These are phyloP conservation scores for Candida mattraensis DNA, from an alignment of 805 yeast species.

Conservation along the genomic window DNA sequence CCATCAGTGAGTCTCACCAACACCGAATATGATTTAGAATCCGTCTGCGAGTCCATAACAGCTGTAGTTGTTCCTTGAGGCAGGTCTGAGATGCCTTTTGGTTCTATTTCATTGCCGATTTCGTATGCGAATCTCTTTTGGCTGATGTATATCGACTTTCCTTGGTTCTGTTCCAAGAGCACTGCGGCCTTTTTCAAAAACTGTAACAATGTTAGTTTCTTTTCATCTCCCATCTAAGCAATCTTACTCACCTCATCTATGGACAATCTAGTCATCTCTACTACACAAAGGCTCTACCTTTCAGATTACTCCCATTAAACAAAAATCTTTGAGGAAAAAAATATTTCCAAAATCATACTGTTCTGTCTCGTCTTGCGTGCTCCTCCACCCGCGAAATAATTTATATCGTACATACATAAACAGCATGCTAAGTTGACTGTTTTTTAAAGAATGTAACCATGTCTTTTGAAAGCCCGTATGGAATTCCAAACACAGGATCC, in stretches of 20 bases:
- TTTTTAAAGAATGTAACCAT: slow-evolving; percentile 13
- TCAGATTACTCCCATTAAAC: too few relatives aligned
- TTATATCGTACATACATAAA: too few relatives aligned
- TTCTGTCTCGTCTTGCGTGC: too few relatives aligned
- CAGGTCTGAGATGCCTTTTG: slow-evolving; percentile 17
- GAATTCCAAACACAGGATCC: slow-evolving; percentile 63
- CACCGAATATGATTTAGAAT: slow-evolving; percentile 49
- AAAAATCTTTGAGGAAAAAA: too few relatives aligned
- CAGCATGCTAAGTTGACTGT: too few relatives aligned
- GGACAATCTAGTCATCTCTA: slow-evolving; percentile 23
- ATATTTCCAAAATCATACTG: too few relatives aligned
- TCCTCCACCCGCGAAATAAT: too few relatives aligned
- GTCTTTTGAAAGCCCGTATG: slow-evolving; percentile 34
- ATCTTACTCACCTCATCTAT: slow-evolving; percentile 26
- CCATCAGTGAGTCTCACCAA: slow-evolving; percentile 71
- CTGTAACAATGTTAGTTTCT: slow-evolving; percentile 18
- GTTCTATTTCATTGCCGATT: slow-evolving; percentile 21
- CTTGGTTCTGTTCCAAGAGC: slow-evolving; percentile 21
- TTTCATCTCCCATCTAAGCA: background rate
- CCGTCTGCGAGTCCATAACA: slow-evolving; percentile 8
- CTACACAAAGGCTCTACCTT: background rate
- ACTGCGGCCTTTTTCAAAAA: slow-evolving; percentile 26
- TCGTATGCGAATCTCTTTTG: slow-evolving; percentile 50
- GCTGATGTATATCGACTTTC: slow-evolving; percentile 53
- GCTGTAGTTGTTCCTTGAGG: slow-evolving; percentile 16